A percentile compares a stretch with the other conserved stretches of the same genome.
These are phyloP conservation scores for Suillus luteus DNA, from an alignment of 768 basidiomycete genomes.

Conservation along the genomic window DNA sequence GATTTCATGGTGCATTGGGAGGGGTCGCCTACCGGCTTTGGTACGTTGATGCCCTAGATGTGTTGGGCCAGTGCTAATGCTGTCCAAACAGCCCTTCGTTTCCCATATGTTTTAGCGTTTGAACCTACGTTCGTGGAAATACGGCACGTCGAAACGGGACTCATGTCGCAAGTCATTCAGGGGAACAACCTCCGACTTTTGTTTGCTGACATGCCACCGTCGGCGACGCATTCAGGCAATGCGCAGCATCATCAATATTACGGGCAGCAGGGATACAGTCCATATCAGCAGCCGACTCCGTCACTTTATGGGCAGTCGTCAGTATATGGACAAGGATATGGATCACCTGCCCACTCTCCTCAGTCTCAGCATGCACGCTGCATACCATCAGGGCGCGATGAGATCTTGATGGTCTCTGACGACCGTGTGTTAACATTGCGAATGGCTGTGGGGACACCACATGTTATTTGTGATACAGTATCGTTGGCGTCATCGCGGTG, in stretches of 20 bases:
- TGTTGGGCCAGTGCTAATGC: constrained; percentile 9
- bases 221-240: constrained; percentile 63
- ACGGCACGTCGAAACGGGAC: constrained; percentile 90
- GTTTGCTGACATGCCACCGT: constrained; percentile 92
- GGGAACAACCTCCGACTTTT: constrained; percentile 87
- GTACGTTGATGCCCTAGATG: constrained; percentile 48
- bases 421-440: constrained; percentile 79
- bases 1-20: constrained; percentile 99
- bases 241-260: constrained; percentile 39
- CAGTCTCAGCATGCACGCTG: constrained; percentile 48
- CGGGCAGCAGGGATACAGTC: constrained; percentile 30
- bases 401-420: constrained; percentile 89
- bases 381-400: constrained; percentile 65
- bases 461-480: constrained; percentile 14
- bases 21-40: constrained; percentile 90
- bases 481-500: constrained; percentile 22
- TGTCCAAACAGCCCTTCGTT: constrained; percentile 73
- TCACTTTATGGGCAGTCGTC: constrained; percentile 18
- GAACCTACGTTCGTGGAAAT: constrained; percentile 97
- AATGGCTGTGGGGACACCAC: constrained; percentile 38
- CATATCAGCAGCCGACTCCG: constrained; percentile 34
- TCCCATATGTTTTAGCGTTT: constrained; percentile 95
- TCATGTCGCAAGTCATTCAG: constrained; percentile 92
- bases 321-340: constrained; percentile 34
- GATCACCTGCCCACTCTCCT: constrained; percentile 24